These are phyloP conservation scores for Hydnum rufescens DNA, from an alignment of 768 basidiomycete genomes.

Conservation along the genomic window DNA sequence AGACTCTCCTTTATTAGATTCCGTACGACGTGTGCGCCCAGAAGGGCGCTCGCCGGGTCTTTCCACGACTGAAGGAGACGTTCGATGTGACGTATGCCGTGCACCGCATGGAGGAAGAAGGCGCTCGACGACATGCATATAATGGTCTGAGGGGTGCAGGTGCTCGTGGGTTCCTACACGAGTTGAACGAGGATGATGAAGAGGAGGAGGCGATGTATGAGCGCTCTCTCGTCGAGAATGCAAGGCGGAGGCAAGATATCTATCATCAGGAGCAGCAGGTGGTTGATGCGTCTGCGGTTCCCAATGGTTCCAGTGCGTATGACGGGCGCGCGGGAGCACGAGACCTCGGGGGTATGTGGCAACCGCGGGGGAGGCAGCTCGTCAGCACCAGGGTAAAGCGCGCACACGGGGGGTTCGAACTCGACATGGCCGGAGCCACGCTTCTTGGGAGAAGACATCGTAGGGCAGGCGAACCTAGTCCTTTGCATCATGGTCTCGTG, in stretches of 20 bases:
- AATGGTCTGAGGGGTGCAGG: conserved; percentile 65
- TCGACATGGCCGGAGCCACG: conserved; percentile 75
- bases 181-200: conserved; percentile 90
- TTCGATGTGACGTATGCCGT: conserved; percentile 99
- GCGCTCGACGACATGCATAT: conserved; percentile 65
- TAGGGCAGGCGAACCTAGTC: not conserved
- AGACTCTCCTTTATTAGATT: conserved; percentile 80
- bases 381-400: not conserved
- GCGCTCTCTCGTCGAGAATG: conserved; percentile 22
- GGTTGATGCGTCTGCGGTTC: conserved; percentile 12
- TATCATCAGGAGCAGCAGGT: not conserved
- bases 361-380: conserved; percentile 3
- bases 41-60: conserved; percentile 84
- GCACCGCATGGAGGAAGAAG: conserved; percentile 98
- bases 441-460: conserved; percentile 34
- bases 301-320: conserved; percentile 10
- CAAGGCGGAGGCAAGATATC: not conserved
- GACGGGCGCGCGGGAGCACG: conserved; percentile 54
- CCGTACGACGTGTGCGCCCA: conserved; percentile 46
- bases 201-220: conserved; percentile 31
- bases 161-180: conserved; percentile 52
- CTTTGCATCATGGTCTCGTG: not conserved
- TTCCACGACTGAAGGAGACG: conserved; percentile 84
- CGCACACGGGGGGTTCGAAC: conserved; percentile 36
- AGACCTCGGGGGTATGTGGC: conserved; percentile 23